Evolutionary conservation across 2,329 filamentous ascomycete species (phyloP), one percentile per base, ranked within the genome.

Genomic region (Alternaria sp.): DNA sequence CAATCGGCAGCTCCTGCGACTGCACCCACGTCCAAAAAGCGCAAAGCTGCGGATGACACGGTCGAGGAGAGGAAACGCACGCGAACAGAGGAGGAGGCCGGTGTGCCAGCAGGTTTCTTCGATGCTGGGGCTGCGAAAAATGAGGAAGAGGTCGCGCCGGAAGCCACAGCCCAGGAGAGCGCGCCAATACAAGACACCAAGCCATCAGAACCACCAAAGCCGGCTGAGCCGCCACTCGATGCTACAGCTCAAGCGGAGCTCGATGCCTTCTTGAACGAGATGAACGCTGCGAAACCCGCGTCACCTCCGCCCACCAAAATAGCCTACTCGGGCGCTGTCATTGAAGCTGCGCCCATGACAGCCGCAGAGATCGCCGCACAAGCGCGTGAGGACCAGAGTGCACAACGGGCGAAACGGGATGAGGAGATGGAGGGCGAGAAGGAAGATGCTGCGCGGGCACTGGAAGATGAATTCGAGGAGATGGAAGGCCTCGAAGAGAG

Each of bases 231-330:
- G 3, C 64, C 60, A 22, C 64, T 68, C 32, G 67, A 71, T 50
- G 49, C 67, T 3, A 63, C 65, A 3, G 71, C 69, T 14, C 68
- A 77, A 44, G 71, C 69, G 12, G 80, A 81, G 32, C 80, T 92
- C 2, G 89, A 96, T 74, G 93, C 73, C 16, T 77, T 78, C 55
- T 48, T 78, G 60, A 62, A 61, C 40, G 80, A 81, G 41, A 80
- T 92, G 9, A 88, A 94, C 74, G 92, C 97, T 72, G 87, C 90
- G 55, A 95, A 92, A 91, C 54, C 67, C 10, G 90, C 92, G 2
- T 92, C 92, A 9, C 96, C 97, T 74, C 90, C 97, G 75, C 91
- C 91, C 3, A 89, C 97, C 57, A 36, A 44, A 20, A 34, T 45
- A 18, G 50, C 69, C 14, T 72, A 76, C 14, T 68, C 75, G 0